Evolutionary conservation across 2,329 filamentous ascomycete species (phyloP).

Genomic region (Phoma herbarum): DNA sequence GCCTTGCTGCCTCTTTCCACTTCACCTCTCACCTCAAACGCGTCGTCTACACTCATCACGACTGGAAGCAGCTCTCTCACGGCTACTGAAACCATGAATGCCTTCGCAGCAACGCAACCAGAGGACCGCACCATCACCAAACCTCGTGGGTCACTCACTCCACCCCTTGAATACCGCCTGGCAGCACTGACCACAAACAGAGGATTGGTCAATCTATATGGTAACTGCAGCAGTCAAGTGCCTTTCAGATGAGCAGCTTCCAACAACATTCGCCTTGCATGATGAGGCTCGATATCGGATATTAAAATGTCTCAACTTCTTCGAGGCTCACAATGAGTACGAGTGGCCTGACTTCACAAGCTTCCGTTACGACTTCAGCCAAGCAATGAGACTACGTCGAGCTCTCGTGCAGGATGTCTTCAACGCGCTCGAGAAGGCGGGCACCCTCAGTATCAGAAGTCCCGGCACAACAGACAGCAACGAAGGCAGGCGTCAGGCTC

Average conservation of each 20-base stretch:
- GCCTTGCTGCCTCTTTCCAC: neutral
- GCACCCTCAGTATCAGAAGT: constrained; percentile 7
- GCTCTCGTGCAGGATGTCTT: constrained; percentile 29
- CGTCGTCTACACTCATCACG: neutral
- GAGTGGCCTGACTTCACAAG: constrained; percentile 28
- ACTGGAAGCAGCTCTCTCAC: too few relatives aligned
- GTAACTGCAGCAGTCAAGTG: constrained; percentile 26
- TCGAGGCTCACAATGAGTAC: constrained; percentile 28
- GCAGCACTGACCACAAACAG: constrained; percentile 3
- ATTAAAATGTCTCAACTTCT: constrained; percentile 25
- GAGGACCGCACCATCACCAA: constrained; percentile 20
- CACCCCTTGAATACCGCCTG: neutral
- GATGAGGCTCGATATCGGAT: constrained; percentile 19
- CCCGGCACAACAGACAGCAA: constrained; percentile 10
- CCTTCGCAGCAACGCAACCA: neutral
- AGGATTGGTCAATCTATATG: constrained; percentile 28
- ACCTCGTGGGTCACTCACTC: constrained; percentile 16
- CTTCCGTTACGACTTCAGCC: constrained; percentile 25
- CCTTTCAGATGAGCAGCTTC: constrained; percentile 3
- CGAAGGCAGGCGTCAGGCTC: neutral
- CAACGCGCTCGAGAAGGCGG: constrained; percentile 20
- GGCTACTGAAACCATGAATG: neutral
- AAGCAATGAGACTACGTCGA: constrained; percentile 28
- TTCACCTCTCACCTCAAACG: neutral
- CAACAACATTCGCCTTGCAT: constrained; percentile 19